Evolutionary conservation across 2,329 filamentous ascomycete species (phyloP), one percentile per base, ranked within the genome.

Genomic region (Fusarium azukiicola): DNA sequence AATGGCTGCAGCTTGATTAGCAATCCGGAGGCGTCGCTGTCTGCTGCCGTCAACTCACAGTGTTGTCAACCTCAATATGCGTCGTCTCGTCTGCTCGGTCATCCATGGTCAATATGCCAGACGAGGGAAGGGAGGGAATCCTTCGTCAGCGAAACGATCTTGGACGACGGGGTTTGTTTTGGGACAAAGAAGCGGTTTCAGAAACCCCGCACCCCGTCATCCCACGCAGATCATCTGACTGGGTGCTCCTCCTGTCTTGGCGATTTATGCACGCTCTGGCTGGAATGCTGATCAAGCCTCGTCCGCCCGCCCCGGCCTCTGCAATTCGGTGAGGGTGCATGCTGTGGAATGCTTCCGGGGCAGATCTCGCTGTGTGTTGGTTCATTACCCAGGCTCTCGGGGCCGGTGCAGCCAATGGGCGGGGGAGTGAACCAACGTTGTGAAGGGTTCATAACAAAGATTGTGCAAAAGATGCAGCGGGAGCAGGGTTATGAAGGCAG

Each of bases 1-100:
- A 63, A 63, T 63, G 54, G 54, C 58, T 63, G 38, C n/a, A 63
- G 58, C n/a, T n/a, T 63, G 58, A 42, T 63, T 40, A 63, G 58
- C 58, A n/a, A 63, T 63, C 21, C 23, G 23, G 27, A 32, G 27
- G 27, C 27, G 27, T 32, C 27, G 27, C 27, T 6, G 27, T 32
- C 27, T 32, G 27, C 27, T 32, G 27, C 27, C 9, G 38, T 23
- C n/a, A 19, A 63, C 58, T 44, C 21, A 63, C 58, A 63, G 58
- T 63, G n/a, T 63, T 63, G 58, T 63, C 58, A 19, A 63, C n/a
- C 58, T 44, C 58, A 16, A 63, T 63, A 63, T 63, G 58, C 16
- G 36, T 23, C 58, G 36, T 23, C 58, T 63, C 58, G 11, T 63
- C 58, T 23, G 10, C n/a, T 63, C 40, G 42, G n/a, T 63, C 58